Evolutionary conservation across 495 filamentous ascomycete species (phyloP).

Genomic region (Aspergillus coremiiformis): DNA sequence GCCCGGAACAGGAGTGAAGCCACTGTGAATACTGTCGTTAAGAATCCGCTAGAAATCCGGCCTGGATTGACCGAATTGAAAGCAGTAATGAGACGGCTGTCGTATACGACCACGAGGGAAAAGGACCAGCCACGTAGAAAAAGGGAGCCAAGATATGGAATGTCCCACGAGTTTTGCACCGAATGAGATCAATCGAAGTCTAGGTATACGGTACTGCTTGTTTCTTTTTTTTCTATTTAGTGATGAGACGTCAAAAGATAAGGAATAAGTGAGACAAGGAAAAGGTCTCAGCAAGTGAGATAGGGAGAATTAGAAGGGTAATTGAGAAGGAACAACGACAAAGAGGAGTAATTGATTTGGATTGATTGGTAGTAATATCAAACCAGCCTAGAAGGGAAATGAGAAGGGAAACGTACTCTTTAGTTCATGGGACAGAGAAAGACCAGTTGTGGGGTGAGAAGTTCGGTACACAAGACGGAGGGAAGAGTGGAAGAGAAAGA

Average conservation of each 20-base stretch:
- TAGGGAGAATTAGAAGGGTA: background rate
- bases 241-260: background rate
- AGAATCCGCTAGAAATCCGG: constrained; percentile 33
- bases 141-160: constrained; percentile 17
- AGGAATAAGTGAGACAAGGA: background rate
- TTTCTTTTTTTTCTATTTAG: background rate
- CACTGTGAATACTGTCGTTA: constrained; percentile 38
- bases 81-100: background rate
- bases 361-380: background rate
- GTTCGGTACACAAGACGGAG: background rate
- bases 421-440: background rate
- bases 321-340: background rate
- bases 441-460: background rate
- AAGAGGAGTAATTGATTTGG: background rate
- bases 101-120: constrained; percentile 2
- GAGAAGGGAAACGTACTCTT: background rate
- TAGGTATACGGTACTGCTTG: background rate
- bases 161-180: constrained; percentile 4
- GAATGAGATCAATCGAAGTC: background rate
- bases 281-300: background rate
- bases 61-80: constrained; percentile 30
- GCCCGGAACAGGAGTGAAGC: constrained; percentile 47
- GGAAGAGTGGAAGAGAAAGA: background rate
- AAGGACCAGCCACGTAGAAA: constrained; percentile 23
- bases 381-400: background rate